Base-by-base conservation (phyloP, 1,284 basidiomycete species). In the Trichosporon inkin region DNA sequence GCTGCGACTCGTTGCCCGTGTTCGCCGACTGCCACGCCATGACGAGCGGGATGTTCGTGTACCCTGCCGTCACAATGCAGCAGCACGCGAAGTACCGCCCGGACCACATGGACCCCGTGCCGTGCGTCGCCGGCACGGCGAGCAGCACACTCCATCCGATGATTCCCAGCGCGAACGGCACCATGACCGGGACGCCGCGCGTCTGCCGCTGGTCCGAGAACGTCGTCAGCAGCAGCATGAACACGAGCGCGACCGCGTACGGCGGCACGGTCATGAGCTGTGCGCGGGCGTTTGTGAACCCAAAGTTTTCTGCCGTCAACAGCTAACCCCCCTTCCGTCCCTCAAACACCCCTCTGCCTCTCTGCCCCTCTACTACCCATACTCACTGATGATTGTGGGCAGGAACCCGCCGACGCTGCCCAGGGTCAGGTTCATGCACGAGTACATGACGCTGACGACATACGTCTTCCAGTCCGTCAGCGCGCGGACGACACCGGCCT, bases 331-430 rank as follows among this genome's bases (percentile, higher is more conserved):
- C 20, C 4, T 28, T 7, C 49, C n/a, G 44, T 57, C 11, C n/a
- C 20, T 35, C 6, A 8, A 24, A 19, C 35, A 58, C 8, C 51
- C 64, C 17, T 44, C 40, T 8, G 10, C 49, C 3, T 2, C 28
- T 11, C 13, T 20, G 5, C 19, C 37, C 16, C 8, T 28, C 10
- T n/a, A 8, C 11, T n/a, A 14, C 11, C 16, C 16, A 36, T 14
- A 55, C 58, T 51, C 36, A 54, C 59, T 83, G 63, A 91, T 85
- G 68, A 92, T 90, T 0, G 90, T 92, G 0, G 90, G 90, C 22
- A 92, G 78, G 78, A 92, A 93, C 0, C 89, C 91, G 2, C 86
- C 86, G 47, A 89, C 86, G 2, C 86, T 87, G 10, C 88, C 88
- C 2, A 92, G 81, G 1, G 87, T 86, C 57, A 86, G 84, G 74